Conservation (phyloP, 2,329 filamentous ascomycete genomes). For the Colletotrichum abscissum region DNA sequence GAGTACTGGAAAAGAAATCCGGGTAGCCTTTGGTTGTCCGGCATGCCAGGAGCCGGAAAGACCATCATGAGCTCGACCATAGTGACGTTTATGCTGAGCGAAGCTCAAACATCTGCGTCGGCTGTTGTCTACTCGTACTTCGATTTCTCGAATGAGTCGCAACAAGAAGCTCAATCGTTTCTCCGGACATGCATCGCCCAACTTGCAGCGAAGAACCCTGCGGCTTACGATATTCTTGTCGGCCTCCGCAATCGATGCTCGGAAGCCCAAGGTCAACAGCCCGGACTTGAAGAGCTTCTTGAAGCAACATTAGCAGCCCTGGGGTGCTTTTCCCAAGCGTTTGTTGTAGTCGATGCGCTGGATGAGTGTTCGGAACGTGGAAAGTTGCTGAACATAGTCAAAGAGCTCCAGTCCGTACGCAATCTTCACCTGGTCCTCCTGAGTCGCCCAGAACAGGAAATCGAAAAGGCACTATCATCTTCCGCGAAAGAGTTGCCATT, state of each 20-base stretch:
- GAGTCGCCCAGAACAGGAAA: neutral
- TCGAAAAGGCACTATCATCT: neutral
- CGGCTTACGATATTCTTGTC: neutral
- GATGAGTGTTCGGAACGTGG: neutral
- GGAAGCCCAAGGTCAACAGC: neutral
- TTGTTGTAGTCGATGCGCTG: neutral
- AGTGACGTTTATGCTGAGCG: accelerated
- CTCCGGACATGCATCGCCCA: neutral
- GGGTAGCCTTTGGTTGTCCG: neutral
- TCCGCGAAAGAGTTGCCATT: neutral
- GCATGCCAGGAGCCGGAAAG: neutral
- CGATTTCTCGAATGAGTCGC: neutral
- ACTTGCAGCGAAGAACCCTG: neutral
- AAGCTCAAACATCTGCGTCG: neutral
- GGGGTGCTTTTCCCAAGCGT: neutral
- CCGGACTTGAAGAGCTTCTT: neutral
- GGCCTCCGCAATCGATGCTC: neutral
- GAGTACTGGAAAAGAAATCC: neutral
- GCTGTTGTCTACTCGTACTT: neutral
- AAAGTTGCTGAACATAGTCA: neutral
- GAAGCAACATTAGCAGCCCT: neutral
- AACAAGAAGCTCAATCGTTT: neutral
- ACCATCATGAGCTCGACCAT: neutral
- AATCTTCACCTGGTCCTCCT: neutral
- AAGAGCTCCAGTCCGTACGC: neutral